Evolutionary conservation across 2,329 filamentous ascomycete species (phyloP).

Genomic region (Pezicula rhizophila): DNA sequence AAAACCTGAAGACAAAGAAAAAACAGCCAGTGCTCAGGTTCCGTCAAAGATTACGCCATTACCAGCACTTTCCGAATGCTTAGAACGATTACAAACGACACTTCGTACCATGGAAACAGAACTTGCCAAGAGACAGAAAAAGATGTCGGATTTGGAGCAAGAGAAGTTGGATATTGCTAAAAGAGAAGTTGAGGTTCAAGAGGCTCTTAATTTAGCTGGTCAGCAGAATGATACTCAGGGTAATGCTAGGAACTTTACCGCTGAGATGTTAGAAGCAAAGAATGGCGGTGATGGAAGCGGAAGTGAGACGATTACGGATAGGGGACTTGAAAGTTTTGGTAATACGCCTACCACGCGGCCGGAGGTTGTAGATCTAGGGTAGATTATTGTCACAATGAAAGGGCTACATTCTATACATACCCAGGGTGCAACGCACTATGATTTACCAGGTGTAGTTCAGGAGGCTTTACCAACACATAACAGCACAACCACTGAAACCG

Average conservation of each 20-base stretch:
- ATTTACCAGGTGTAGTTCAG: too few species aligned
- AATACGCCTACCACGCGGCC: conserved; percentile 28
- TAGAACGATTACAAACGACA: conserved; percentile 57
- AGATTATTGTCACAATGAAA: not conserved
- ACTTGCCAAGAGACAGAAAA: conserved; percentile 52
- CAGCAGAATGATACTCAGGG: conserved; percentile 58
- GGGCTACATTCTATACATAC: too few species aligned
- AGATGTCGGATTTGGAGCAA: conserved; percentile 59
- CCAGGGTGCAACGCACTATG: too few species aligned
- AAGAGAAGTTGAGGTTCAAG: conserved; percentile 75
- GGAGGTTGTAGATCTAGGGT: conserved; percentile 25
- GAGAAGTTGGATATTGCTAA: conserved; percentile 64
- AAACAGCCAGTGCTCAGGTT: conserved; percentile 20
- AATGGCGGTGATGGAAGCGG: conserved; percentile 7
- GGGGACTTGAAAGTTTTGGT: conserved; percentile 33
- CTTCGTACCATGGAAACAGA: conserved; percentile 58
- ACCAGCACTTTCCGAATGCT: conserved; percentile 63
- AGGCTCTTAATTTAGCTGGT: conserved; percentile 72
- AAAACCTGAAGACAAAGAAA: conserved; percentile 37
- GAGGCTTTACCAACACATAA: too few species aligned
- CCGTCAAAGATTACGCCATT: conserved; percentile 66
- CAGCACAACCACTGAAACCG: too few species aligned
- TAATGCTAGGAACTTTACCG: conserved; percentile 30
- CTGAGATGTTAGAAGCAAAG: too few species aligned
- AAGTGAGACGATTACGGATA: conserved; percentile 14